Conservation (phyloP, 2,329 filamentous ascomycete species). For the Hymenoscyphus fraxineus region DNA sequence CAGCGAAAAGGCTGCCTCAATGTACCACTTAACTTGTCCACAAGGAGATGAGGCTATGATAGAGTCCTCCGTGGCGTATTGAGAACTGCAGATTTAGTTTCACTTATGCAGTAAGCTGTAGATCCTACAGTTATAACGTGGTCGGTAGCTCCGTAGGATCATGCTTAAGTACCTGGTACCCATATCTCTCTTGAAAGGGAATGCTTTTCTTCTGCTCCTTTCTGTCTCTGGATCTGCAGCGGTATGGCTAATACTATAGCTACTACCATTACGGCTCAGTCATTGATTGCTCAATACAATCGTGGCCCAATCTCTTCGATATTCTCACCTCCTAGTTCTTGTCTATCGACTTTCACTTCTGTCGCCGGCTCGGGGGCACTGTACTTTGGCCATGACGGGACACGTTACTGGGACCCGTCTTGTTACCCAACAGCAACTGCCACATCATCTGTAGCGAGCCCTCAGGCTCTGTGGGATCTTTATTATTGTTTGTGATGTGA, state of each 20-base stretch:
- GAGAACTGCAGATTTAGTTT: too few species aligned
- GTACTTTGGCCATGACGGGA: neutral
- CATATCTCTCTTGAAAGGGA: neutral
- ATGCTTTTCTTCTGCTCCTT: neutral
- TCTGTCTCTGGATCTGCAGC: neutral
- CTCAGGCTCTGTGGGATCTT: neutral
- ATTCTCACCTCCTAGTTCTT: constrained; percentile 1
- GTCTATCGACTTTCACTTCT: constrained; percentile 4
- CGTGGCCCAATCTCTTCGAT: neutral
- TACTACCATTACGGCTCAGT: neutral
- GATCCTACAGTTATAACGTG: too few species aligned
- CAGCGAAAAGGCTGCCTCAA: too few species aligned
- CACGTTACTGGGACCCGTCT: neutral
- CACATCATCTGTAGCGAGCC: neutral
- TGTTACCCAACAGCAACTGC: constrained; percentile 1
- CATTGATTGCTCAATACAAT: neutral
- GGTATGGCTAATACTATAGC: neutral
- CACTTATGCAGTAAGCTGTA: too few species aligned
- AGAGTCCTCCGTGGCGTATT: too few species aligned
- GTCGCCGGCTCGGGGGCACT: neutral
- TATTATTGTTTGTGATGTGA: constrained; percentile 1
- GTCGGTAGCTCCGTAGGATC: too few species aligned
- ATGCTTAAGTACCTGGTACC: too few species aligned
- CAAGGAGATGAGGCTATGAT: too few species aligned
- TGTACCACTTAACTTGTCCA: too few species aligned